phyloP scores from a whole-genome alignment of 495 filamentous ascomycete genomes.

The Hyaloscypha finlandica region DNA sequence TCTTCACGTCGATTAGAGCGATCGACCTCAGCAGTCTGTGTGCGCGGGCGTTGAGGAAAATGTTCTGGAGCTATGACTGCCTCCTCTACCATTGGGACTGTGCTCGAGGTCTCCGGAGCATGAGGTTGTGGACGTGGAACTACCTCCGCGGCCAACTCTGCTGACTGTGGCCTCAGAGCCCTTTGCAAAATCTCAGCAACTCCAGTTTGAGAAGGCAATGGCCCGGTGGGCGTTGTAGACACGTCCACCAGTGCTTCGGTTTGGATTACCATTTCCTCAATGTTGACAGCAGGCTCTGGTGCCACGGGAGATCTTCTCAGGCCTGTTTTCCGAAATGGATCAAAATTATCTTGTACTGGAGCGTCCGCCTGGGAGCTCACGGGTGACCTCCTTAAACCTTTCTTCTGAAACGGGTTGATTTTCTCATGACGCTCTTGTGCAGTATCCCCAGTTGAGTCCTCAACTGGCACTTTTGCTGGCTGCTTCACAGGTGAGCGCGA shows the following conservation, averaged over 20 bases:
- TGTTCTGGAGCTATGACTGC: background rate
- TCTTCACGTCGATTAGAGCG: slow-evolving; percentile 38
- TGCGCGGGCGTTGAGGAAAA: background rate
- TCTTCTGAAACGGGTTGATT: slow-evolving; percentile 31
- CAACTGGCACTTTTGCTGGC: slow-evolving; percentile 1
- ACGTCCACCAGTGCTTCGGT: background rate
- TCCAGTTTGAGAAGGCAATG: background rate
- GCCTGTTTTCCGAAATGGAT: slow-evolving; percentile 3
- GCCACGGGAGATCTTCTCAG: slow-evolving; percentile 10
- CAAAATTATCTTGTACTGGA: background rate
- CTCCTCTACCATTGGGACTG: background rate
- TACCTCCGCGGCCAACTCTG: background rate
- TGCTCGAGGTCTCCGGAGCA: background rate
- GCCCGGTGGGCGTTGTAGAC: slow-evolving; percentile 8
- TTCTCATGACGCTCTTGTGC: slow-evolving; percentile 10
- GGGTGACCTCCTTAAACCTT: slow-evolving; percentile 24
- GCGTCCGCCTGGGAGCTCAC: background rate
- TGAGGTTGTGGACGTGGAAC: background rate
- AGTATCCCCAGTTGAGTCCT: background rate
- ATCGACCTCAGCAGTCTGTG: background rate
- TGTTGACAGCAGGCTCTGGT: background rate
- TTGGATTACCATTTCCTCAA: background rate
- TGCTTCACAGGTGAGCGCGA: slow-evolving; percentile 28
- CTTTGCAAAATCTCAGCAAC: background rate
- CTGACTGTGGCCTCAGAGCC: background rate